Base-by-base conservation (phyloP, 2,329 filamentous ascomycete species). In the Leptodontidium sp. region DNA sequence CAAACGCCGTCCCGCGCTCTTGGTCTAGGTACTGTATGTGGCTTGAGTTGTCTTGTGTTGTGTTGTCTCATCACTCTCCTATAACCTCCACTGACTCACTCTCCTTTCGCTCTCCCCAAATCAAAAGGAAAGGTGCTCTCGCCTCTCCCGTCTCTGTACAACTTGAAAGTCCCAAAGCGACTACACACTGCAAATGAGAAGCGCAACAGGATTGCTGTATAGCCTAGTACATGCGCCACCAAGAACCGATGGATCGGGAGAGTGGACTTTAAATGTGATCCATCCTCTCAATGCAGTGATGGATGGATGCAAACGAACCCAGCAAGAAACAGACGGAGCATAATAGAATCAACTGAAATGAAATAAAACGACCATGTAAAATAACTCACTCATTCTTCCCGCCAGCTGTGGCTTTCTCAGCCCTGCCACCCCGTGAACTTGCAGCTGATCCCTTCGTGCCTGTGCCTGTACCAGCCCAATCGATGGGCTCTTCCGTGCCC, bases 321-420 rank as follows among this genome's bases (percentile, higher is more conserved):
- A 53, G 61, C 29, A 57, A 26, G 35, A 29, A 32, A 47, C 11
- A 55, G 53, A 68, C 26, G 58, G 66, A 63, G 35, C 43, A 35
- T 35, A 35, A 35, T 35, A 35, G 32, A 35, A 21, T 9, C 32
- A 9, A 35, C 5, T 5, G 0, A 35, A 35, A 35, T 9, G 9
- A 35, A 35, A 35, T 35, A 35, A 21, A 45, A 57, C 64, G 24
- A 15, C 35, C 49, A 59, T 38, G 32, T 35, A 4, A 35, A 38
- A 57, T 40, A 67, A 74, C 73, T 72, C 63, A 75, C 73, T 73
- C 70, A 63, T 61, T 72, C 61, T 73, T 72, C 64, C 66, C 70
- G 53, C 29, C 61, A 15, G 66, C 17, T 11, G 61, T 64, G 63
- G 73, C 69, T 70, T 68, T 70, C 49, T 70, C 73, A 69, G 71